Evolutionary conservation across 352 stramenopile genomes (phyloP), one percentile per base, ranked within the genome.

Genomic region (Phytopythium montanum): DNA sequence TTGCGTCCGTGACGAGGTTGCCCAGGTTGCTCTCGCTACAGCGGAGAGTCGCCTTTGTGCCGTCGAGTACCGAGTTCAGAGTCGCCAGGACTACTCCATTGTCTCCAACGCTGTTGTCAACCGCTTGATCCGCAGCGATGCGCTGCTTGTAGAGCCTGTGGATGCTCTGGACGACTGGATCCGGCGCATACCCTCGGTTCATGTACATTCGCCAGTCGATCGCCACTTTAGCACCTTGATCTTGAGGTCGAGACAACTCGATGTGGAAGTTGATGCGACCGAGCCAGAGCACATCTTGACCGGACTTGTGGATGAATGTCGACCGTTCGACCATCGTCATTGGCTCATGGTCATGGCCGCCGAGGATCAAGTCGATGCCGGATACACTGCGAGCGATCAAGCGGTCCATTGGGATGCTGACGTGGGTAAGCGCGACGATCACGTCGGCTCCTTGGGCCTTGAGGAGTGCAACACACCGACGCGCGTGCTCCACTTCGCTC

Each of bases 301-400:
- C 45, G 10, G 45, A 52, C 23, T 52, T 52, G 23, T 52, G 26
- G 45, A 52, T 34, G 26, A 52, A 25, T 13, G 45, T 52, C 23
- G 86, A 74, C 58, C 80, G 63, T 60, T 92, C 72, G 52, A 92
- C 88, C 53, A 92, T 56, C 41, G 90, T 91, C 52, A 96, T 87
- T 0, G 87, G 87, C 38, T 97, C 88, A 62, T 98, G 92, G 62
- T 98, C 92, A 64, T 98, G 92, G 13, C 92, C 90, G 18, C 92
- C 92, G 23, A 98, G 72, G 33, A 97, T 84, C 46, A 97, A 52
- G 54, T 96, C 76, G 26, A 96, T 93, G 9, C 81, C 82, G 2
- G 75, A 70, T 26, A 89, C 73, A 36, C 73, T 73, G 4, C 70
- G 65, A 0, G 84, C 84, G 34, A 97, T 56, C 29, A 82, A 59